Evolutionary conservation across 306 rosid species (phyloP).

Genomic region (Astragalus membranaceus): DNA sequence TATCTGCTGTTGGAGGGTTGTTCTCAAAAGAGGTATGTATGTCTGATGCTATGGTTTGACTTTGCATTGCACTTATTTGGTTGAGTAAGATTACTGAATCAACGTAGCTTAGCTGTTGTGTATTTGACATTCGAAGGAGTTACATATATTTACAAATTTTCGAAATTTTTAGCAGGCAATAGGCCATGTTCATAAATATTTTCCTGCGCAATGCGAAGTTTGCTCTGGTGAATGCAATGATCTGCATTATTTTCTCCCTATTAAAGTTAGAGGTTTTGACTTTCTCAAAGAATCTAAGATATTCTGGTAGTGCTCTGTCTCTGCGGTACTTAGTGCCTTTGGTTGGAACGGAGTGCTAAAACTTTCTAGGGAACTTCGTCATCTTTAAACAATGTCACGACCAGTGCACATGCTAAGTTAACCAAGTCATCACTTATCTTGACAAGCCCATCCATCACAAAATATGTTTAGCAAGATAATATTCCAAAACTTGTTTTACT

Average conservation of each 20-base stretch:
- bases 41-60: constrained; percentile 8
- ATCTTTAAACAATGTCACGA: neutral
- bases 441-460: too few relatives aligned
- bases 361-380: neutral
- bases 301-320: neutral
- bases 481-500: too few relatives aligned
- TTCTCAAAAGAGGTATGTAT: constrained; percentile 80
- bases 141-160: neutral
- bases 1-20: constrained; percentile 98
- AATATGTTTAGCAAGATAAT: neutral
- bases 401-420: too few relatives aligned
- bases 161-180: neutral
- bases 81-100: neutral
- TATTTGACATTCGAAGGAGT: neutral
- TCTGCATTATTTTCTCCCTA: neutral
- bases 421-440: too few relatives aligned
- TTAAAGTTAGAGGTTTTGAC: neutral
- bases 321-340: neutral
- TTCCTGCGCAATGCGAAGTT: neutral
- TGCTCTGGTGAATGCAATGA: neutral
- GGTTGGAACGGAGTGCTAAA: neutral
- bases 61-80: neutral
- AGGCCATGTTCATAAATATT: neutral
- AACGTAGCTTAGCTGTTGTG: neutral
- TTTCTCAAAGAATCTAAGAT: neutral